These are phyloP conservation scores for Dichotomopilus funicola DNA, from an alignment of 2,329 filamentous ascomycete species.

Conservation along the genomic window DNA sequence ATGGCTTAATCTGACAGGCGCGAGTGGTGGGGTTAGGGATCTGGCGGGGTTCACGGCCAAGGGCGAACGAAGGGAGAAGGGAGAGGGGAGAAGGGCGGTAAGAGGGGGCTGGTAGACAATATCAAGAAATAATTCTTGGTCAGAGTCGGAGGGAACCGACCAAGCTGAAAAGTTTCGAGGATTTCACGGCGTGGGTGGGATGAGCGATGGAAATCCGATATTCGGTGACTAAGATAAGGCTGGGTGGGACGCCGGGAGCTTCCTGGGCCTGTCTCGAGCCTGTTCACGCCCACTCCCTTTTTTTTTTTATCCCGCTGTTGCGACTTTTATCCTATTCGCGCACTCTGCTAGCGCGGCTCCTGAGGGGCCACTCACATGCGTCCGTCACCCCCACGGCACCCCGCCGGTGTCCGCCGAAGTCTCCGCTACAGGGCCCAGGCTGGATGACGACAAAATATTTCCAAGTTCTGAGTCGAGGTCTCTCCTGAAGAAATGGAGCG, in stretches of 20 bases:
- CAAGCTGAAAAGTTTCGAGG: conserved; percentile 9
- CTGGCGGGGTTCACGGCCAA: no score
- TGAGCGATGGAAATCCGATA: conserved; percentile 10
- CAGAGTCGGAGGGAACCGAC: neutral
- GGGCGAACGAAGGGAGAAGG: neutral
- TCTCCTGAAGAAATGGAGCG: neutral
- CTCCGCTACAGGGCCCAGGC: conserved; percentile 1
- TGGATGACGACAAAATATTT: conserved; percentile 15
- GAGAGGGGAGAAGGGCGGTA: neutral
- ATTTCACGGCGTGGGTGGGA: conserved; percentile 8
- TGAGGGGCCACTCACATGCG: conserved; percentile 6
- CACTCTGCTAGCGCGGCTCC: conserved; percentile 2
- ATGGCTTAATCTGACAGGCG: conserved; percentile 21
- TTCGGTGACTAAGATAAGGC: conserved; percentile 16
- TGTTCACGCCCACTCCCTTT: neutral
- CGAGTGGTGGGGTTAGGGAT: neutral
- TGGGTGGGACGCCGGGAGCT: conserved; percentile 3
- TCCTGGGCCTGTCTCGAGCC: neutral
- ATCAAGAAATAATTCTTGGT: neutral
- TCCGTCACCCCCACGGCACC: conserved; percentile 6
- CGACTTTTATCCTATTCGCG: conserved; percentile 20
- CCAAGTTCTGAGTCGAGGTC: neutral
- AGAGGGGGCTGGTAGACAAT: neutral
- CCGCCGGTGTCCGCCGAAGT: conserved; percentile 5
- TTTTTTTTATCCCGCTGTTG: conserved; percentile 14